Evolutionary conservation across 352 stramenopile genomes (phyloP).

Genomic region (Elongisporangium anandrum): DNA sequence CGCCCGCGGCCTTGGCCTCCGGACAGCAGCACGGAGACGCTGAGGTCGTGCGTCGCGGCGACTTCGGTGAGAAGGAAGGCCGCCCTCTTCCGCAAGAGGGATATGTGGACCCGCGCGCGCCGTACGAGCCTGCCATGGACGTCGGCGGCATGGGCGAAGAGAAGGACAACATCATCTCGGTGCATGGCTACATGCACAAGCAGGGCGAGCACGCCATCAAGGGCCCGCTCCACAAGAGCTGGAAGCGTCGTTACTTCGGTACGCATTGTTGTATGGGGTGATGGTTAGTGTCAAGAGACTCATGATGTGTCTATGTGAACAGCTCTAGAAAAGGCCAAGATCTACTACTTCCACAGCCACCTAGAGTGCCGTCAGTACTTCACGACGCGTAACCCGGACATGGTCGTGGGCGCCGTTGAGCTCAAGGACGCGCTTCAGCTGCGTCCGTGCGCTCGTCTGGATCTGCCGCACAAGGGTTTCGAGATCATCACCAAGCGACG

Average conservation of each 20-base stretch:
- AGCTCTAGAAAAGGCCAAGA: constrained; percentile 65
- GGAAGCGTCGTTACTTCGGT: constrained; percentile 71
- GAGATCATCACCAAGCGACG: constrained; percentile 78
- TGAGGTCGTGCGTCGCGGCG: constrained; percentile 53
- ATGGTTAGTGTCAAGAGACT: neutral
- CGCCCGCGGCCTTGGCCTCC: constrained; percentile 34
- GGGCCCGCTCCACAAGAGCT: constrained; percentile 67
- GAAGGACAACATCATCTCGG: constrained; percentile 75
- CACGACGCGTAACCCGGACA: constrained; percentile 56
- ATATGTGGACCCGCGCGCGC: constrained; percentile 31
- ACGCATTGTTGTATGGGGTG: neutral
- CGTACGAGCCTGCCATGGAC: constrained; percentile 37
- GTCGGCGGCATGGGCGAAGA: constrained; percentile 30
- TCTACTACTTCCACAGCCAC: constrained; percentile 76
- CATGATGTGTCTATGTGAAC: neutral
- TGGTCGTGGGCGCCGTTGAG: constrained; percentile 65
- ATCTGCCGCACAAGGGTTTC: constrained; percentile 65
- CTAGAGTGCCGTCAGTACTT: constrained; percentile 74
- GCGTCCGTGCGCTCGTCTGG: constrained; percentile 49
- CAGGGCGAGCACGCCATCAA: constrained; percentile 72
- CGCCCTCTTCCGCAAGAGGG: constrained; percentile 17
- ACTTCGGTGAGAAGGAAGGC: constrained; percentile 12
- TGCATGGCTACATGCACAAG: constrained; percentile 80
- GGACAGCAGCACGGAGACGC: constrained; percentile 32
- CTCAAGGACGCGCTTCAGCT: constrained; percentile 69